phyloP scores from a whole-genome alignment of 2,329 filamentous ascomycete species.

The Claviceps sp. region DNA sequence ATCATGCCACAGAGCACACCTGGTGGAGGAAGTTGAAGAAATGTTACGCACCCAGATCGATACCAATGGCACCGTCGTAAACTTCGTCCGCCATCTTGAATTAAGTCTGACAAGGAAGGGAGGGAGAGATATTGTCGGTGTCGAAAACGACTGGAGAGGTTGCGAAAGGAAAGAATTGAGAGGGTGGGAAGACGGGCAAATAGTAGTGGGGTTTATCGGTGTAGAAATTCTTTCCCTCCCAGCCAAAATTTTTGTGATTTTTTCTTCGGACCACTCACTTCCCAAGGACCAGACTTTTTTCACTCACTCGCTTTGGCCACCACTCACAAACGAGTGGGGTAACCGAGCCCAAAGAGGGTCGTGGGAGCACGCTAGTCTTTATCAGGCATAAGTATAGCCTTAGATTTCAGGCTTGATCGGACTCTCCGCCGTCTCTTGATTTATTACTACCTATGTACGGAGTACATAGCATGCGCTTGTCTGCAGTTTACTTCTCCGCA shows the following conservation, averaged over 20 bases:
- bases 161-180: constrained; percentile 12
- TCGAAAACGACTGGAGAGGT: constrained; percentile 11
- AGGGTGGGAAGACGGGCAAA: constrained; percentile 11
- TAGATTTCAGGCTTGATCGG: background rate
- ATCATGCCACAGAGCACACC: background rate
- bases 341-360: constrained; percentile 3
- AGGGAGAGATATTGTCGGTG: constrained; percentile 5
- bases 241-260: constrained; percentile 19
- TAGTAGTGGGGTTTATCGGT: constrained; percentile 22
- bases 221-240: constrained; percentile 22
- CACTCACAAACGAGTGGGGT: constrained; percentile 3
- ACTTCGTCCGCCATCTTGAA: constrained; percentile 87
- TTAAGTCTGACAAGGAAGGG: constrained; percentile 16
- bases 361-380: background rate
- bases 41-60: constrained; percentile 77
- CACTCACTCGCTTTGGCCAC: constrained; percentile 2
- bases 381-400: background rate
- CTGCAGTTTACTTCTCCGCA: no score
- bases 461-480: no score
- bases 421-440: background rate
- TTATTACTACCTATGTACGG: no score
- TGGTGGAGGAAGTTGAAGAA: background rate
- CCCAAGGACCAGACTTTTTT: constrained; percentile 14
- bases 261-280: constrained; percentile 11
- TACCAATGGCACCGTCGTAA: constrained; percentile 99